Conservation (phyloP, 805 yeast genomes). For the Metschnikowia peoriensis region DNA sequence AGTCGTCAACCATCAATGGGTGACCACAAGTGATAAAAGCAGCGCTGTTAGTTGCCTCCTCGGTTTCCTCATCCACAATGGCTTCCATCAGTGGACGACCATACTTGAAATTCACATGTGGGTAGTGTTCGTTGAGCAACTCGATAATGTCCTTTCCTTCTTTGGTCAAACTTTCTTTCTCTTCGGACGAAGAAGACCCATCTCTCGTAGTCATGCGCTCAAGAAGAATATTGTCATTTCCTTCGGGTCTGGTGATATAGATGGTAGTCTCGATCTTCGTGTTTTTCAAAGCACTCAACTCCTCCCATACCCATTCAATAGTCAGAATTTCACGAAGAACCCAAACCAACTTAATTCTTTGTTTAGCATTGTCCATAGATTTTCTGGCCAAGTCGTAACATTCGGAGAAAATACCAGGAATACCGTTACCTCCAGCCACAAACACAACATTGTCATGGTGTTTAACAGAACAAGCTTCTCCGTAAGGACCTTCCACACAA, state of each 20-base stretch:
- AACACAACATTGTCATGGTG: slow-evolving; percentile 55
- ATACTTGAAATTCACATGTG: slow-evolving; percentile 17
- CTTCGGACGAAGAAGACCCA: slow-evolving; percentile 7
- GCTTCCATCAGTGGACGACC: slow-evolving; percentile 47
- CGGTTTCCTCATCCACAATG: slow-evolving; percentile 37
- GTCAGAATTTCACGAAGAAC: slow-evolving; percentile 17
- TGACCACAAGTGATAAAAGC: slow-evolving; percentile 35
- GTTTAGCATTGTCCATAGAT: slow-evolving; percentile 17
- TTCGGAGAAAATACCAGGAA: slow-evolving; percentile 56
- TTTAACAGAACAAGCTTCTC: slow-evolving; percentile 48
- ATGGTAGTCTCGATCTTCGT: slow-evolving; percentile 14
- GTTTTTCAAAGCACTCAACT: slow-evolving; percentile 11
- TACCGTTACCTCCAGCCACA: slow-evolving; percentile 75
- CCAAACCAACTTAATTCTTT: slow-evolving; percentile 17
- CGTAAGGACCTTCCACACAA: slow-evolving; percentile 69
- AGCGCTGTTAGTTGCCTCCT: slow-evolving; percentile 40
- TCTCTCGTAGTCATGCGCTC: slow-evolving; percentile 10
- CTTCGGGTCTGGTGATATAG: slow-evolving; percentile 16
- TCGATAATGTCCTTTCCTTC: slow-evolving; percentile 2
- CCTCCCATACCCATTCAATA: slow-evolving; percentile 16
- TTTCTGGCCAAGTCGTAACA: slow-evolving; percentile 31
- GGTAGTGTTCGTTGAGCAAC: slow-evolving; percentile 13
- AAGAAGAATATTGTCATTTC: slow-evolving; percentile 1
- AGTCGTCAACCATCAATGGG: slow-evolving; percentile 33
- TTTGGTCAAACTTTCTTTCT: slow-evolving; percentile 4